Percentiles rank a stretch among this genome's conserved stretches.
phyloP scores from a whole-genome alignment of 129 eudicot genomes.

The Arctium lappa region DNA sequence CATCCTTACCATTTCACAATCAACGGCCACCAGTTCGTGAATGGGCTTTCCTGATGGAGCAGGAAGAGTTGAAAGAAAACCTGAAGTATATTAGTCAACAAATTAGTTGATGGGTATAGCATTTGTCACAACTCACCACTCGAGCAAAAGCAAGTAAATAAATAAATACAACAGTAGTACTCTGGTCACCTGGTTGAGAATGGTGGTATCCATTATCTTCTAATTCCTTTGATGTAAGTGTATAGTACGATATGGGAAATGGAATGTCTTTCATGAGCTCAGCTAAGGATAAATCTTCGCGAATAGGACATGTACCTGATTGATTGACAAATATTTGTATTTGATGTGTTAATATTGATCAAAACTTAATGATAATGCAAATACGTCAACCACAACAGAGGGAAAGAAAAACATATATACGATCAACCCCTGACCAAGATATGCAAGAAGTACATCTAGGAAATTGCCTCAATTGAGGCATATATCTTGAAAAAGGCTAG shows the following conservation, averaged over 20 bases:
- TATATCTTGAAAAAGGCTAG: background rate
- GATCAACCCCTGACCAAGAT: background rate
- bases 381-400: background rate
- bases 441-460: background rate
- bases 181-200: conserved; percentile 56
- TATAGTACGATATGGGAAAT: conserved; percentile 83
- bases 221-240: conserved; percentile 64
- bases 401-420: background rate
- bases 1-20: conserved; percentile 91
- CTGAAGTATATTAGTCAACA: conserved; percentile 29
- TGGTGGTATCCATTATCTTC: conserved; percentile 82
- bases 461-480: background rate
- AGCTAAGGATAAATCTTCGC: conserved; percentile 25
- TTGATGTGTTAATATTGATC: background rate
- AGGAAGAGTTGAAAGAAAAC: conserved; percentile 70
- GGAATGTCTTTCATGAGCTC: conserved; percentile 53
- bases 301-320: conserved; percentile 31
- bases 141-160: background rate
- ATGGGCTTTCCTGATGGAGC: conserved; percentile 63
- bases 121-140: background rate
- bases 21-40: conserved; percentile 74
- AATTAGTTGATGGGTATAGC: background rate
- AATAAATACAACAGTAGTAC: background rate
- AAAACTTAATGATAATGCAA: background rate
- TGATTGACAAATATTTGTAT: conserved; percentile 8